phyloP scores from a whole-genome alignment of 164 flowering plant species.

The Sedum album region DNA sequence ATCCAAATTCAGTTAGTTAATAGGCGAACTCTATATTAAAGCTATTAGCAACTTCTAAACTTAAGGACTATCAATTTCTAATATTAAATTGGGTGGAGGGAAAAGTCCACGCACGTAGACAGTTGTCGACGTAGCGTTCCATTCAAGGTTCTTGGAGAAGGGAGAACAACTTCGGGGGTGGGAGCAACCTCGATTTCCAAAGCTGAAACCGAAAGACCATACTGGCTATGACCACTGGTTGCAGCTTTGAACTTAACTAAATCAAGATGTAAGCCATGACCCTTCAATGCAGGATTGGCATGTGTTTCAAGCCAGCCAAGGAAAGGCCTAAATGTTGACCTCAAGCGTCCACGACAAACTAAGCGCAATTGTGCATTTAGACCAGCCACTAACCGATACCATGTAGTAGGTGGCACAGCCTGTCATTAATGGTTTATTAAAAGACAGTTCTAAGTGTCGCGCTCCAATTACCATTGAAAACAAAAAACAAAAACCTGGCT shows the following conservation, averaged over 20 bases:
- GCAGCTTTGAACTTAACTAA: conserved; percentile 83
- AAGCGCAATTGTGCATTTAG: conserved; percentile 88
- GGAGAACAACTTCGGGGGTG: neutral
- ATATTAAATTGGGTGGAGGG: neutral
- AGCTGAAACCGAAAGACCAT: conserved; percentile 63
- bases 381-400: conserved; percentile 94
- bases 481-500: conserved; percentile 56
- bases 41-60: neutral
- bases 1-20: too few relatives aligned
- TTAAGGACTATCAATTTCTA: neutral
- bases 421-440: conserved; percentile 18
- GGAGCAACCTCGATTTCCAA: conserved; percentile 35
- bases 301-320: conserved; percentile 81
- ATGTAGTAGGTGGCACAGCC: conserved; percentile 84
- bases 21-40: too few relatives aligned
- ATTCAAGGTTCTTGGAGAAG: conserved; percentile 2
- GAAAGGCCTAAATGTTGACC: conserved; percentile 49
- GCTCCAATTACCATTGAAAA: neutral
- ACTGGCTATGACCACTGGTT: conserved; percentile 65
- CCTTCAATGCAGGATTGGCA: conserved; percentile 75
- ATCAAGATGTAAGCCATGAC: conserved; percentile 61
- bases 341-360: conserved; percentile 70
- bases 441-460: neutral
- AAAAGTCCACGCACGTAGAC: neutral
- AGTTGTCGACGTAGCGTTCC: neutral